Percentiles rank a stretch among this genome's conserved stretches.
Evolutionary conservation across 2,329 filamentous ascomycete genomes (phyloP).

Genomic region (Remersonia thermophila): DNA sequence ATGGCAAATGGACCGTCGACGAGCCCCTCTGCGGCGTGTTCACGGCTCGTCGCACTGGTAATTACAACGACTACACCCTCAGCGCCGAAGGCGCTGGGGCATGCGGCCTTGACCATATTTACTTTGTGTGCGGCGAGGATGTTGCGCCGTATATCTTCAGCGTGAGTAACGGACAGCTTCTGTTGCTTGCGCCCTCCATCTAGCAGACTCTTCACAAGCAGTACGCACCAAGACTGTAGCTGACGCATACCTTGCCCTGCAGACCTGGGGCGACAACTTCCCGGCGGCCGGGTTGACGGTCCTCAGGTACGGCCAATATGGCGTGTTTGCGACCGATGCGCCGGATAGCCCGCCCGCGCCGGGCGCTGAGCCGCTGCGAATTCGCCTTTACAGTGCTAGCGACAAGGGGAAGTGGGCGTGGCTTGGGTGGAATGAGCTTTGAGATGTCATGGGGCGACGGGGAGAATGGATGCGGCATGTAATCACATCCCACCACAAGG

Average conservation of each 20-base stretch:
- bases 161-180: background rate
- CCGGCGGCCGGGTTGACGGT: conserved; percentile 1
- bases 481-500: too few species aligned
- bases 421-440: conserved; percentile 4
- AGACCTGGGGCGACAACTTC: conserved; percentile 2
- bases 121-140: conserved; percentile 2
- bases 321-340: conserved; percentile 2
- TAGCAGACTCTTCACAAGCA: too few species aligned
- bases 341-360: conserved; percentile 3
- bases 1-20: conserved; percentile 8
- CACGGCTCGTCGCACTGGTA: background rate
- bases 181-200: background rate
- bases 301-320: conserved; percentile 6
- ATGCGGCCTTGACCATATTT: background rate
- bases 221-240: background rate
- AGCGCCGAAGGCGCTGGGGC: background rate
- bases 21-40: conserved; percentile 8
- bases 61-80: background rate
- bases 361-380: conserved; percentile 1
- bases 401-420: conserved; percentile 9
- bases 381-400: conserved; percentile 6
- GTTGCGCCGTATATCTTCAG: conserved; percentile 5
- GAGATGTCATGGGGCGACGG: background rate
- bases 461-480: too few species aligned
- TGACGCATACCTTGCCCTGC: conserved; percentile 1